A percentile compares a stretch with the other conserved stretches of the same genome.
These are phyloP conservation scores for Colletotrichum sp. DNA, from an alignment of 2,329 filamentous ascomycete genomes.

Conservation along the genomic window DNA sequence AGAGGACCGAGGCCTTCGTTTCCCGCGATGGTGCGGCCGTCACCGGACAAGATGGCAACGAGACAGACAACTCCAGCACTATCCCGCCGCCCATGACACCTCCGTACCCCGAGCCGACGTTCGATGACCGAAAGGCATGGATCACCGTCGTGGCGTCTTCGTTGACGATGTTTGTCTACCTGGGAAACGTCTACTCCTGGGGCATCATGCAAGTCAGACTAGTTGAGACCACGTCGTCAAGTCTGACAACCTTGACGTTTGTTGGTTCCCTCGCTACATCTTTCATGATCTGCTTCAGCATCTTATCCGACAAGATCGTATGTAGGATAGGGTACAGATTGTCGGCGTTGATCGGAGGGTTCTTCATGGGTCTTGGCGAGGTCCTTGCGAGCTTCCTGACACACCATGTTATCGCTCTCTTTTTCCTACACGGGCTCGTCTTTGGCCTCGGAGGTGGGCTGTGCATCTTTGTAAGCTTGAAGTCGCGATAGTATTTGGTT, in stretches of 20 bases:
- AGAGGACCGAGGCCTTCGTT: not conserved
- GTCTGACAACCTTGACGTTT: conserved; percentile 30
- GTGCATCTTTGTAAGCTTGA: conserved; percentile 25
- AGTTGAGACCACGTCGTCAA: conserved; percentile 24
- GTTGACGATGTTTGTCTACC: conserved; percentile 29
- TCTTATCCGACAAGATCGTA: conserved; percentile 27
- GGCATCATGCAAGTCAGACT: conserved; percentile 30
- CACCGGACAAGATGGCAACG: not conserved
- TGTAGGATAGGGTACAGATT: conserved; percentile 26
- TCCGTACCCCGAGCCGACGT: not conserved
- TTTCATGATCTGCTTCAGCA: conserved; percentile 31
- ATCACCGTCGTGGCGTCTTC: conserved; percentile 29
- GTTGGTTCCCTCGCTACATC: conserved; percentile 32
- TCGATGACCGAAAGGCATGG: conserved; percentile 24
- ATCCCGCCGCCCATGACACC: not conserved
- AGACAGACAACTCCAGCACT: not conserved
- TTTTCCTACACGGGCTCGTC: conserved; percentile 29
- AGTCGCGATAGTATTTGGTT: not conserved
- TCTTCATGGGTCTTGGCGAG: conserved; percentile 30
- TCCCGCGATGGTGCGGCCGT: not conserved
- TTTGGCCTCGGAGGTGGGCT: conserved; percentile 31
- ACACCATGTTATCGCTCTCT: conserved; percentile 25
- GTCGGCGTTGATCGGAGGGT: conserved; percentile 26
- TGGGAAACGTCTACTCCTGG: conserved; percentile 33
- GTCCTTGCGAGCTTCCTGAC: conserved; percentile 30